Base-by-base conservation (phyloP, 345 rosid species). In the Mangifera indica region DNA sequence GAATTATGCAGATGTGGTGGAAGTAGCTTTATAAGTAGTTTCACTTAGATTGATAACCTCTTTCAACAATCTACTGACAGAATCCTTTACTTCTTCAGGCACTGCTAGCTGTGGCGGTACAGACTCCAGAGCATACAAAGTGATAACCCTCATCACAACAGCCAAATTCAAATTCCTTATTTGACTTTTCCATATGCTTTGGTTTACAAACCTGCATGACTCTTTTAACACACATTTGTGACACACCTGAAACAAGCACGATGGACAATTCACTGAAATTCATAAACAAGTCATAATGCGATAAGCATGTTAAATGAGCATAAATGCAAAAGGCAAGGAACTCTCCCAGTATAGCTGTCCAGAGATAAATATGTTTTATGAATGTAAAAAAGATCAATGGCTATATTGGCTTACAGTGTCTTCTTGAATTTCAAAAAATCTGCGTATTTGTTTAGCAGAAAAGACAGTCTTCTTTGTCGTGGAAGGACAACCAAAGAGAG, bases 401-500 rank as follows among this genome's bases (percentile, higher is more conserved):
- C 60, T 67, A 70, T 51, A 63, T 34, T n/a, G 55, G 46, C 92
- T 84, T 85, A 93, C 97, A 65, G 69, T 83, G 68, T 87, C 72
- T 79, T 93, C 98, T 72, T 80, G 81, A 71, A 93, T 87, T 45
- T 79, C 62, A 56, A 91, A 89, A 79, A 79, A 87, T 42, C 53
- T 70, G 45, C 98, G 96, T 81, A 93, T 55, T 65, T 83, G 81
- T 79, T 93, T 93, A 42, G 97, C 97, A 75, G 92, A 79, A 64
- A 84, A 85, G 63, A 88, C 76, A 26, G 34, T 61, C 66, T 79
- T 84, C 73, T 63, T 91, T 0, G 77, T 67, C 59, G 84, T 76
- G 67, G 88, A 81, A 49, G 93, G 96, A 74, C 98, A 93, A 69
- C 98, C 98, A 69, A 87, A 83, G 22, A 81, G 75, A 22, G 83